Evolutionary conservation across 176 grass and related monocot species (phyloP), one percentile per base, ranked within the genome.

Genomic region (Phragmites australis): DNA sequence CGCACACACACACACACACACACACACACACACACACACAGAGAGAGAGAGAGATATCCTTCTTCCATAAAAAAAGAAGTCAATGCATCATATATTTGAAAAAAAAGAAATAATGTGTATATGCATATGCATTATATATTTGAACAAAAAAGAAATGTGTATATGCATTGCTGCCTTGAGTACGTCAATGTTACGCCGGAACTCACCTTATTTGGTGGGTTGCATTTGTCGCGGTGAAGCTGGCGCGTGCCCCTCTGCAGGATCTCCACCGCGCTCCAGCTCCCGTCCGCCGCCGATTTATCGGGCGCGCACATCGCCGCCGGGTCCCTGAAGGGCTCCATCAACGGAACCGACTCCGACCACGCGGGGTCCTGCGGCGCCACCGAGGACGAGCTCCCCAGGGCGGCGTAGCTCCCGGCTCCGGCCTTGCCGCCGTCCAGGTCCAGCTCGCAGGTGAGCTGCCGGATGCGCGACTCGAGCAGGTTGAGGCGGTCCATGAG

Each of bases 401-500:
- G 43, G n/a, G n/a, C 40, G 41, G 0, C 39, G 65, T 14, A 2
- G 40, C 40, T 7, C 26, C 53, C 18, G 23, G 34, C 40, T 12
- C 2, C 16, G 23, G 10, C 31, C 46, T 56, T 69, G n/a, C 68
- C 54, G 34, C 1, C 42, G 29, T 83, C 88, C 14, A 83, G 68
- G 40, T 74, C 88, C 9, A 83, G 74, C 67, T 83, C 80, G 88
- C 68, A 68, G 75, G 84, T 84, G 68, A 90, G 68, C 88, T 90
- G 89, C 79, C 47, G 53, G 76, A 91, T 84, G 19, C 84, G 84
- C 0, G 89, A 80, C 84, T 91, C 80, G 3, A 87, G 89, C 75
- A 91, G 68, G 84, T 83, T 75, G 53, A 91, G 89, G 64, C 81
- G 84, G 56, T 87, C 84, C 89, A 84, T 91, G 68, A 91, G 84